Evolutionary conservation across 2,329 filamentous ascomycete species (phyloP), one percentile per base, ranked within the genome.

Genomic region (Annulohypoxylon truncatum): DNA sequence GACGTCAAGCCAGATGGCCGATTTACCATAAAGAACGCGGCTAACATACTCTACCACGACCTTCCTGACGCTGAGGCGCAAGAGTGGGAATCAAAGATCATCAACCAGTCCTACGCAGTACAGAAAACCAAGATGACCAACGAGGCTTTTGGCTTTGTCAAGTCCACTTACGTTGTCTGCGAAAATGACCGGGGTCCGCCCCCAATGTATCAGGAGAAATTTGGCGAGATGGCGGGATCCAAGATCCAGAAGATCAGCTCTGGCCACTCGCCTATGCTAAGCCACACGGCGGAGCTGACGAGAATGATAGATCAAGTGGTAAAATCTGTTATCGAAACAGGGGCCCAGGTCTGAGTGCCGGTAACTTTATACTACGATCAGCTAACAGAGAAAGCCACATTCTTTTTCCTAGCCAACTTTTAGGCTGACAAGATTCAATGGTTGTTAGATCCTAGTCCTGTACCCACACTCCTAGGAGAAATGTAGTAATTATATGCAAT

Each of bases 81-180:
- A 24, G 26, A 61, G 9, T 61, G 40, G 48, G 29, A 29, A 6
- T 47, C 48, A 8, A 54, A 53, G 29, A 47, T 48, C 12, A 31
- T 61, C 29, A 12, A 44, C 13, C 48, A 61, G 29, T 47, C 48
- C 0, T 54, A 13, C 13, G 57, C 57, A 7, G 40, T 54, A 3
- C 50, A 48, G 38, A 8, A 31, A 3, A 61, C 58, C 12, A 44
- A 53, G 8, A 31, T 61, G 10, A 54, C 40, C 3, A n/a, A 12
- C 1, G 50, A n/a, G 3, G 57, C 48, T 9, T 61, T 15, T 24
- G 3, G 29, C 7, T 61, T 24, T 22, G 18, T 61, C 38, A n/a
- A n/a, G 2, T 61, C 57, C 4, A 61, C 57, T 3, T 54, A 61
- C 42, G 20, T 61, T 8, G 50, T 61, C 20, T 61, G 57, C 35